Base-by-base conservation (phyloP, 2,329 filamentous ascomycete genomes). In the Huntiella omanensis region DNA sequence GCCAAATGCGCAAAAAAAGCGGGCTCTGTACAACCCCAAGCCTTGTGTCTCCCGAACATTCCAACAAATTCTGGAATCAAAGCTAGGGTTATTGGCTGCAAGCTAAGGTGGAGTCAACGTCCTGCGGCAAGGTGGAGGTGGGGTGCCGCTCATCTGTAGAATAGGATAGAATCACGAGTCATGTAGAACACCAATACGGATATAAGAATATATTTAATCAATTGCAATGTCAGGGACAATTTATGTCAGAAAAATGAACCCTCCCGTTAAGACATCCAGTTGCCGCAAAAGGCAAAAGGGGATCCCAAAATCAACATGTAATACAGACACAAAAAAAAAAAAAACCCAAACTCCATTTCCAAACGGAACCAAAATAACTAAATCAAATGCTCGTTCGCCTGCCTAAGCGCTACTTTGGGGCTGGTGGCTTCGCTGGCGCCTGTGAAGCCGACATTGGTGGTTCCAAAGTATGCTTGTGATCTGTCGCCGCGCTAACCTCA, bases 401-500 rank as follows among this genome's bases (percentile, higher is more conserved):
- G 15, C 28, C n/a, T 16, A 11, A 22, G 6, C n/a, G 15, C 16
- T 41, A 45, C 36, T 40, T 44, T 6, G 35, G 35, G 10, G 33
- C 40, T 8, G 38, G 38, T 13, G 47, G 43, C 19, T 49, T 49
- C 16, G 38, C 17, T 19, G 44, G 47, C 10, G 37, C 16, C 13
- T 40, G 40, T 15, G 62, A 57, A 50, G 64, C 61, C 19, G 66
- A 60, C 37, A 67, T 61, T 11, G 77, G 75, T 12, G 84, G 83
- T 59, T 93, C 86, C 34, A 96, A 68, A 10, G 87, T 77, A 58
- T 98, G 91, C 1, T 72, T 77, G 60, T 98, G 91, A 43, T 83
- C 80, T 7, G 76, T 69, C 2, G 82, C 83, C 41, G 72, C 76
- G 49, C 84, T 67, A 12, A 94, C 73, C 41, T 71, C 68, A 1